Evolutionary conservation across 768 basidiomycete species (phyloP), one percentile per base, ranked within the genome.

Genomic region (Nevesoporus exiguus): DNA sequence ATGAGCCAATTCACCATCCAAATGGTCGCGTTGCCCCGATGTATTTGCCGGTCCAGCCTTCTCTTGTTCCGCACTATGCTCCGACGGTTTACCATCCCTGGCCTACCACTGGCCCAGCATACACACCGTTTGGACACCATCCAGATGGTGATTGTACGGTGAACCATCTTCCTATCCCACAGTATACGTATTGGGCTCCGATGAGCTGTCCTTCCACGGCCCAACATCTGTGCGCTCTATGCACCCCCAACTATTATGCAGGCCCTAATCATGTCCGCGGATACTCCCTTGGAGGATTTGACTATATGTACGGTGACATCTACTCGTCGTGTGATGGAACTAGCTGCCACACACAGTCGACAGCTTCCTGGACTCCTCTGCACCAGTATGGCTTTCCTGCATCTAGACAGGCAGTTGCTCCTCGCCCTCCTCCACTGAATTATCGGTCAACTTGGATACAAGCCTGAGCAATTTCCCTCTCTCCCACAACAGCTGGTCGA

Each of bases 1-100:
- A 88, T 61, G 89, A 90, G 60, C 88, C 86, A 17, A 80, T 90
- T 53, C 69, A 80, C 29, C 79, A 83, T 31, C 76, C 80, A 49
- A 71, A 74, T 49, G 79, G 76, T 60, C 75, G 83, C 49, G 66
- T 67, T 39, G 79, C 72, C 52, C 81, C 80, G 2, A 79, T 83
- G 40, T 90, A 90, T 54, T 73, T 86, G 40, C 86, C 85, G 15
- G 81, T 85, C 30, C 84, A 82, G 51, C 76, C 85, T 17, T 68
- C 80, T 19, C 66, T 77, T 29, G 61, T 73, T 24, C 66, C 74
- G 30, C 73, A 70, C 49, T 74, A 62, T 56, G 71, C 56, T 47
- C 65, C 69, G 19, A 61, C 67, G 5, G 43, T 70, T 37, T 74
- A 72, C 50, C 62, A 65, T 19, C 61, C 64, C 29, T 73, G 69